These are phyloP conservation scores for Epithemia pelagica DNA, from an alignment of 108 stramenopile genomes.

Conservation along the genomic window DNA sequence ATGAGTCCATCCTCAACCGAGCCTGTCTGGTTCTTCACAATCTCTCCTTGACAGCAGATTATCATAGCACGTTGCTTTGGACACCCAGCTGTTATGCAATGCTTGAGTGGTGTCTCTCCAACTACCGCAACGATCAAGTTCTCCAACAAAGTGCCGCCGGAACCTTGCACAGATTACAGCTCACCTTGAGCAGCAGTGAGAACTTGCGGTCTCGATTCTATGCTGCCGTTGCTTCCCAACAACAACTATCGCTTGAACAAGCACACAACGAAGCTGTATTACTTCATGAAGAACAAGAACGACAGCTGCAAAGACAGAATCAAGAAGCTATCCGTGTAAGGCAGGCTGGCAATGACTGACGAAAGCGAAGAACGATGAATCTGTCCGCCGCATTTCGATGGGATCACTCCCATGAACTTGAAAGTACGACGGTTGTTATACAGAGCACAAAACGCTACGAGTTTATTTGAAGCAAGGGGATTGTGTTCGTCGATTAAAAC, in stretches of 20 bases:
- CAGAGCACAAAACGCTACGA: too few relatives aligned
- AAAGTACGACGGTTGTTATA: too few relatives aligned
- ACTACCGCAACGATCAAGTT: slow-evolving; percentile 77
- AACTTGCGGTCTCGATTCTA: slow-evolving; percentile 30
- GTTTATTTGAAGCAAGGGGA: too few relatives aligned
- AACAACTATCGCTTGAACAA: slow-evolving; percentile 27
- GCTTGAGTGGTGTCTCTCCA: slow-evolving; percentile 81
- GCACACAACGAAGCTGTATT: slow-evolving; percentile 24
- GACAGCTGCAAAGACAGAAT: background rate
- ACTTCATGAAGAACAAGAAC: slow-evolving; percentile 9
- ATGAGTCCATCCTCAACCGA: slow-evolving; percentile 83
- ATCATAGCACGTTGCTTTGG: slow-evolving; percentile 71
- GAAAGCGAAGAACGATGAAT: too few relatives aligned
- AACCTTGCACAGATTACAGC: slow-evolving; percentile 70
- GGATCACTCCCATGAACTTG: too few relatives aligned
- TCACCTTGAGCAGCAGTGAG: slow-evolving; percentile 33
- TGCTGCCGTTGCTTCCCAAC: slow-evolving; percentile 30
- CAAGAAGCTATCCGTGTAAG: too few relatives aligned
- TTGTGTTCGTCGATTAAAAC: too few relatives aligned
- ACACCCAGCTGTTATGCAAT: slow-evolving; percentile 81
- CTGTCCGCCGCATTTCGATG: too few relatives aligned
- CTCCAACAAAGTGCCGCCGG: slow-evolving; percentile 79
- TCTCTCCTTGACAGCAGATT: slow-evolving; percentile 68
- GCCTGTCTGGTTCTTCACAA: slow-evolving; percentile 92
- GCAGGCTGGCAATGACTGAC: too few relatives aligned